phyloP scores from a whole-genome alignment of 2,329 filamentous ascomycete genomes.

The Fusarium pseudonygamai region DNA sequence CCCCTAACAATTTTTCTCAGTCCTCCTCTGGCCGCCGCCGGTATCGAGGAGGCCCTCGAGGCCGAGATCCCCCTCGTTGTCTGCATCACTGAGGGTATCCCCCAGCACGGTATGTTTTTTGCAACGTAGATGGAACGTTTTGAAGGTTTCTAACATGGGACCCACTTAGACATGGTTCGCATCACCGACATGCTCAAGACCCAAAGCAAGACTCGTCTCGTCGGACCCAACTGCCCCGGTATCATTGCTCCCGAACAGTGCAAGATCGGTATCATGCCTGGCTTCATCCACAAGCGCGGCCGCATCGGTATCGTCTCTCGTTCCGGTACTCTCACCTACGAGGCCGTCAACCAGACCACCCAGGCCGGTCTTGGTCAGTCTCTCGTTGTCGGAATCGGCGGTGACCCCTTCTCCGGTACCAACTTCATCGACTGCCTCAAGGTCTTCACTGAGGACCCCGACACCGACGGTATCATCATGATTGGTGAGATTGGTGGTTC shows the following conservation, averaged over 20 bases:
- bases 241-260: slow-evolving; percentile 96
- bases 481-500: slow-evolving; percentile 98
- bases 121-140: slow-evolving; percentile 5
- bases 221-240: slow-evolving; percentile 97
- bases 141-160: slow-evolving; percentile 19
- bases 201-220: slow-evolving; percentile 94
- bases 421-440: slow-evolving; percentile 99
- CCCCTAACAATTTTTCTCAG: slow-evolving; percentile 56
- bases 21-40: slow-evolving; percentile 87
- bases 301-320: slow-evolving; percentile 98
- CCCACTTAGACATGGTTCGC: slow-evolving; percentile 87
- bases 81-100: slow-evolving; percentile 98
- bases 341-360: slow-evolving; percentile 99
- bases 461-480: slow-evolving; percentile 99
- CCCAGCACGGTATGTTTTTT: slow-evolving; percentile 81
- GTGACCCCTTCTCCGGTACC: slow-evolving; percentile 98
- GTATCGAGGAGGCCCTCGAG: slow-evolving; percentile 95
- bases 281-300: slow-evolving; percentile 99
- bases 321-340: slow-evolving; percentile 98
- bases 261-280: slow-evolving; percentile 99
- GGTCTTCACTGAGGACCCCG: slow-evolving; percentile 94
- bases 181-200: slow-evolving; percentile 98
- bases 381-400: slow-evolving; percentile 96
- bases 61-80: slow-evolving; percentile 96
- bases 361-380: slow-evolving; percentile 97